These are phyloP conservation scores for Mariannaea elegans DNA, from an alignment of 2,329 filamentous ascomycete genomes.

Conservation along the genomic window DNA sequence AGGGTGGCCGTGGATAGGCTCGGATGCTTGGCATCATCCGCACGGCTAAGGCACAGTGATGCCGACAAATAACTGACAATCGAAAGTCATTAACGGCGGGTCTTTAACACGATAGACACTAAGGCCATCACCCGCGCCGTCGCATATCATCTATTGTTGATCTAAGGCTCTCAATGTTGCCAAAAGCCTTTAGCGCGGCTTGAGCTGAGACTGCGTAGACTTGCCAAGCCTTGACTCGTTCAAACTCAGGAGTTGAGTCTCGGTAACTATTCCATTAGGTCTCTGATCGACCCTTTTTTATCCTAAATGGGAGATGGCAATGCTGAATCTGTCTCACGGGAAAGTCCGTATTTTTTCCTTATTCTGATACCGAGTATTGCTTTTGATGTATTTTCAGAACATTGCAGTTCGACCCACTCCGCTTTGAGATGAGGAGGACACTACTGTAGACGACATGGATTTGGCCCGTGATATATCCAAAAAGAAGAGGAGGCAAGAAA, in stretches of 20 bases:
- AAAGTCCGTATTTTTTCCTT: neutral
- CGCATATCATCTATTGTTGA: conserved; percentile 5
- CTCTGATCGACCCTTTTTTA: neutral
- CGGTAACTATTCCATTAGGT: neutral
- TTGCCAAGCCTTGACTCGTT: conserved; percentile 8
- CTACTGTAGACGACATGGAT: neutral
- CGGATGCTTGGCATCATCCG: neutral
- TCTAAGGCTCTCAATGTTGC: conserved; percentile 4
- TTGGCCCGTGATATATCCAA: neutral
- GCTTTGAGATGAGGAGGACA: neutral
- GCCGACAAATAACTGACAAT: neutral
- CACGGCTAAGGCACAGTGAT: neutral
- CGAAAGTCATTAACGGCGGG: neutral
- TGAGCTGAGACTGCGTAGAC: conserved; percentile 2
- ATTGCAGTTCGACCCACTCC: neutral
- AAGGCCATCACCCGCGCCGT: neutral
- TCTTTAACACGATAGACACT: neutral
- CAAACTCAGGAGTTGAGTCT: conserved; percentile 1
- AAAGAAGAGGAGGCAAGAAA: no score
- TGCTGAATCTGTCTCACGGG: conserved; percentile 14
- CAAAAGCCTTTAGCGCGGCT: neutral
- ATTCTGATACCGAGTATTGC: neutral
- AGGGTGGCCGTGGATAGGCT: neutral
- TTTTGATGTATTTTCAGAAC: neutral
- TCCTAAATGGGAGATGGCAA: neutral